Evolutionary conservation across 2,329 filamentous ascomycete species (phyloP), one percentile per base, ranked within the genome.

Genomic region (Ceratocystis huliohia): DNA sequence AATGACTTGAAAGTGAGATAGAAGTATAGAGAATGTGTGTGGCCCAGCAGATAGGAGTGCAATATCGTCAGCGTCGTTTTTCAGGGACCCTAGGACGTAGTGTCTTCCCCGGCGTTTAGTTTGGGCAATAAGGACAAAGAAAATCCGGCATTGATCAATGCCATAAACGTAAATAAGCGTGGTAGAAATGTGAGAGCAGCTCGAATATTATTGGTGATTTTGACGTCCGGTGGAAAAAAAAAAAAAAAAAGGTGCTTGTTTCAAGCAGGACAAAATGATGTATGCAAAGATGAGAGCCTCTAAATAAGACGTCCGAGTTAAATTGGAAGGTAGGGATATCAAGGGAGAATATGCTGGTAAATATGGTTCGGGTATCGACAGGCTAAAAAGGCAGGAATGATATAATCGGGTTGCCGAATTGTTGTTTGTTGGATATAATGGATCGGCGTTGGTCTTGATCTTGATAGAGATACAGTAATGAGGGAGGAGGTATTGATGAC

Each of bases 21-120:
- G 41, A 50, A 63, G 25, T 28, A 30, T 53, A 50, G 25, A 17
- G 20, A 22, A 37, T n/a, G 25, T 22, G 28, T 28, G 45, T 50
- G 2, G 17, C 25, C 46, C 30, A 53, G 28, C 41, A 64, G 17
- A 13, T 50, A 30, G 56, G 56, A 59, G 56, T 50, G 44, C 45
- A n/a, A 33, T 50, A 48, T 25, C 50, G 13, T 46, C 37, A 37
- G 50, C 25, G 48, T 65, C 50, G 63, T 59, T 44, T 59, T 65
- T 50, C 63, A 65, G 48, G 46, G 30, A 44, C 33, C 33, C 56
- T 37, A 22, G 13, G 15, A 59, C 56, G 28, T 41, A 41, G 37
- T 41, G 37, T 59, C 17, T 17, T 37, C 56, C 33, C 28, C 56
- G 22, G 28, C 17, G 56, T 30, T 59, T 37, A 22, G 33, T 59